A percentile compares a stretch with the other conserved stretches of the same genome.
Conservation (phyloP, 805 yeast species). For the Wickerhamomyces bovis region DNA sequence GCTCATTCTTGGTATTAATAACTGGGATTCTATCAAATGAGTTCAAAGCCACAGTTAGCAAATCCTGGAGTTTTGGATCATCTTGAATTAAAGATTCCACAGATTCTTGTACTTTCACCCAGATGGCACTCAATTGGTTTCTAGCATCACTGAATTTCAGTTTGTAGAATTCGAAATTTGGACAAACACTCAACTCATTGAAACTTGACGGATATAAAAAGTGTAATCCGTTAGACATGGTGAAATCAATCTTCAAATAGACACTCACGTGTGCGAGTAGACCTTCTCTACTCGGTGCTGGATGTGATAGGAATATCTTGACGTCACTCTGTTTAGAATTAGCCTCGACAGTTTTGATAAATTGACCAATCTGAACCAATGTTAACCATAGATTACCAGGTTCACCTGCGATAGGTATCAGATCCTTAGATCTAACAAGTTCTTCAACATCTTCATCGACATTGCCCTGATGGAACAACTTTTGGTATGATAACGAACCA, state of each 20-base stretch:
- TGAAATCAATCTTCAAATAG: constrained; percentile 62
- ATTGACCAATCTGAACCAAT: constrained; percentile 61
- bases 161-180: constrained; percentile 58
- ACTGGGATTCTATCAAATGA: constrained; percentile 60
- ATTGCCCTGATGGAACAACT: constrained; percentile 61
- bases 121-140: constrained; percentile 54
- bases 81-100: constrained; percentile 37
- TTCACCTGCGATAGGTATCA: constrained; percentile 51
- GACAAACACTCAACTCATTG: constrained; percentile 59
- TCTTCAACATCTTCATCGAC: constrained; percentile 20
- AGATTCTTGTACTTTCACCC: constrained; percentile 54
- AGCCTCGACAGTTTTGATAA: constrained; percentile 42
- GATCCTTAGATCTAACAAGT: constrained; percentile 16
- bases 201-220: constrained; percentile 65
- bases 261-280: constrained; percentile 62
- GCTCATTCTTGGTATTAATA: constrained; percentile 27
- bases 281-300: constrained; percentile 67
- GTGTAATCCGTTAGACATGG: constrained; percentile 68
- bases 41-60: constrained; percentile 50
- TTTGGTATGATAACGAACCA: constrained; percentile 61
- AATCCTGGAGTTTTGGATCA: constrained; percentile 37
- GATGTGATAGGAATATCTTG: constrained; percentile 59
- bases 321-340: constrained; percentile 39
- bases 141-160: constrained; percentile 57
- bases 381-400: constrained; percentile 75